Evolutionary conservation across 1,284 basidiomycete genomes (phyloP), one percentile per base, ranked within the genome.

Genomic region (Microbotryum intermedium): DNA sequence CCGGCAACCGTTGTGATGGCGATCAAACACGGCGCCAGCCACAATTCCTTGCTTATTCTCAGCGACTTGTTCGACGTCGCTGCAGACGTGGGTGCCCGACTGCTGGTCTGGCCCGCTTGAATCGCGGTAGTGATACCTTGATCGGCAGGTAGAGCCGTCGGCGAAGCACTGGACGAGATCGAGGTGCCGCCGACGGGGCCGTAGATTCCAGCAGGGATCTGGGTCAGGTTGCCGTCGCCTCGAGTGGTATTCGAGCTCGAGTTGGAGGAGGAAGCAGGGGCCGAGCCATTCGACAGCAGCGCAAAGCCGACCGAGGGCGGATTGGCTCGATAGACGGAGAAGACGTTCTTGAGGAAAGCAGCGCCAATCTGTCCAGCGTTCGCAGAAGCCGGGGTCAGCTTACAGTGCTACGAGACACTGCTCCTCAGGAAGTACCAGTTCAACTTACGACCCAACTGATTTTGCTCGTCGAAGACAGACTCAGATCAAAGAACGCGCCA

Each of bases 231-330:
- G 23, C 46, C 29, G 44, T 61, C 54, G 3, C 50, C 53, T 53
- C 53, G 43, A 26, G 18, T 47, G 50, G 60, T 58, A 44, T 60
- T 53, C 20, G 51, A 48, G 1, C 55, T 50, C 21, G 48, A 46
- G 28, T 55, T 51, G n/a, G 48, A 46, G 28, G 50, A 44, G 45
- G 28, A 46, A 5, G 43, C n/a, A 10, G 25, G 9, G 25, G 60
- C 50, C 3, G 53, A 57, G 56, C 50, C 47, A 8, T 28, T 43
- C 45, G 74, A 66, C 8, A 79, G 71, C 20, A 68, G 70, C 9
- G 78, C 78, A 60, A 80, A 79, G 6, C 78, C 78, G 48, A 79
- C 74, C 1, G 75, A 75, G 1, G 77, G 55, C 1, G 79, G 78
- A 58, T 75, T 73, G 69, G 76, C 78, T 56, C 77, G 71, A 71